A percentile compares a stretch with the other conserved stretches of the same genome.
Evolutionary conservation across 2,329 filamentous ascomycete species (phyloP).

Genomic region (Lachnellula arida): DNA sequence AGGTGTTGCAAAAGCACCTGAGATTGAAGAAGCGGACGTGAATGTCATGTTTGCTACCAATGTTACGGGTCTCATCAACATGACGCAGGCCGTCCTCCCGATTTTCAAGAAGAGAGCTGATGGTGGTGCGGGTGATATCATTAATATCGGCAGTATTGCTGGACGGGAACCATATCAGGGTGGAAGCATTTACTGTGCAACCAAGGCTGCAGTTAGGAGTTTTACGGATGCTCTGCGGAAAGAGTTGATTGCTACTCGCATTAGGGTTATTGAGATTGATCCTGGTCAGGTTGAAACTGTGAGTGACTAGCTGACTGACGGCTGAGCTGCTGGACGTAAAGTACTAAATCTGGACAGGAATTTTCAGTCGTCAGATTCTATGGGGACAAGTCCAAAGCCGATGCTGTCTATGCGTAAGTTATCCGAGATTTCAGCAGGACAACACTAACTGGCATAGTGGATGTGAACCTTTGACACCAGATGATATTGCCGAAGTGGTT

Average conservation of each 20-base stretch:
- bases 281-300: conserved; percentile 90
- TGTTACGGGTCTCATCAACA: conserved; percentile 89
- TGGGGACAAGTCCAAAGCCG: conserved; percentile 83
- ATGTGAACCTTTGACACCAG: conserved; percentile 77
- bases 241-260: conserved; percentile 75
- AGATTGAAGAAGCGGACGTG: conserved; percentile 79
- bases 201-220: conserved; percentile 80
- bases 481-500: conserved; percentile 86
- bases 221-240: conserved; percentile 81
- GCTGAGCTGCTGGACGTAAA: conserved; percentile 3
- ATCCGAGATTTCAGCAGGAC: background rate
- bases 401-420: conserved; percentile 78
- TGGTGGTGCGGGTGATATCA: conserved; percentile 83
- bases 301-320: conserved; percentile 23
- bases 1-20: conserved; percentile 78
- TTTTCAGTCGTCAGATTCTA: conserved; percentile 86
- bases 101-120: conserved; percentile 68
- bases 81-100: conserved; percentile 87
- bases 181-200: conserved; percentile 88
- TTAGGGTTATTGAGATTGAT: conserved; percentile 83
- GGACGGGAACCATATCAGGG: conserved; percentile 81
- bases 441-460: conserved; percentile 43
- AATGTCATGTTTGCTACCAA: conserved; percentile 88
- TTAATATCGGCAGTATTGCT: conserved; percentile 93
- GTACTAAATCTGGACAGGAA: conserved; percentile 46